phyloP scores from a whole-genome alignment of 2,329 filamentous ascomycete genomes.

The Pleomassaria siparia region DNA sequence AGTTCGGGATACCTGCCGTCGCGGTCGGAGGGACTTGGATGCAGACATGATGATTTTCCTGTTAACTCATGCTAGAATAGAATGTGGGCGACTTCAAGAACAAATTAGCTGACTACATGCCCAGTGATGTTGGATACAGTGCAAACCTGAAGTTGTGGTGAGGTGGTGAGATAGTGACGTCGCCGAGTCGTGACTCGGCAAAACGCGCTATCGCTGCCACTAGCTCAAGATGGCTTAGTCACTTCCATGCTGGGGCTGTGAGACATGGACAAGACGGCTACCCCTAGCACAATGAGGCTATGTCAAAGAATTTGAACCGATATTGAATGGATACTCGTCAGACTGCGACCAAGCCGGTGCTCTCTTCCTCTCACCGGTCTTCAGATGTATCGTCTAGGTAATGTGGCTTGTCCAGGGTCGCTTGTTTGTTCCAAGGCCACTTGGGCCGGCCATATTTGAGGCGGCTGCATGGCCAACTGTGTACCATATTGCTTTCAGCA shows the following conservation, averaged over 20 bases:
- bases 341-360: background rate
- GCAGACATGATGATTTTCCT: constrained; percentile 20
- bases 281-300: no score
- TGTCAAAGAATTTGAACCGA: background rate
- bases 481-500: background rate
- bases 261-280: background rate
- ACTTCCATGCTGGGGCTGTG: background rate
- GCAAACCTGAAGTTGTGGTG: background rate
- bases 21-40: constrained; percentile 24
- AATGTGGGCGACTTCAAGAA: background rate
- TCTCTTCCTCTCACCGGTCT: no score
- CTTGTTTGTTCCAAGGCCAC: background rate
- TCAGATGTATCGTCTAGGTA: no score
- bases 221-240: background rate
- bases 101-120: background rate
- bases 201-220: background rate
- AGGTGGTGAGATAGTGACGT: background rate
- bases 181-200: background rate
- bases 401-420: background rate
- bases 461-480: background rate
- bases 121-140: background rate
- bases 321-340: background rate
- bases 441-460: background rate
- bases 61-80: background rate
- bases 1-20: constrained; percentile 15